Percentiles rank a stretch among this genome's conserved stretches.
Evolutionary conservation across 805 yeast species (phyloP).

Genomic region (Martiniozyma abietophila): DNA sequence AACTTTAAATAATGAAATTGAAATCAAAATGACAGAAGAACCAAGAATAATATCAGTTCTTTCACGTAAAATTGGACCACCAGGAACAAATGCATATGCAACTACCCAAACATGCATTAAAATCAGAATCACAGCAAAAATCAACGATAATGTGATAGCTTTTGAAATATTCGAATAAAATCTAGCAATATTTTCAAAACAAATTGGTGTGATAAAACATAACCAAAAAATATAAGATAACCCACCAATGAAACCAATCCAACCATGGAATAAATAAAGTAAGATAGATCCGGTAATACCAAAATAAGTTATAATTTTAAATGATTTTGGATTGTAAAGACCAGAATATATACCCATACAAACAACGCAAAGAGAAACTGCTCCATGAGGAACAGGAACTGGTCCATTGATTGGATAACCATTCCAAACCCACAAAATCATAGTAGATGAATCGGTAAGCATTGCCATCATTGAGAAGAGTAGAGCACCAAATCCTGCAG

Average conservation of each 20-base stretch:
- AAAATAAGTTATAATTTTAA: conserved; percentile 16
- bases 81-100: conserved; percentile 97
- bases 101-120: conserved; percentile 94
- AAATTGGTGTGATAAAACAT: conserved; percentile 47
- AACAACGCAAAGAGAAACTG: conserved; percentile 51
- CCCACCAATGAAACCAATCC: conserved; percentile 75
- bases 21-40: conserved; percentile 41
- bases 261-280: conserved; percentile 46
- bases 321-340: conserved; percentile 21
- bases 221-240: conserved; percentile 51
- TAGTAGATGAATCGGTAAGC: conserved; percentile 74
- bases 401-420: conserved; percentile 89
- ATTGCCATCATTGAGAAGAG: conserved; percentile 65
- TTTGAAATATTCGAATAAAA: conserved; percentile 42
- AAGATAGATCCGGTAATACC: conserved; percentile 44
- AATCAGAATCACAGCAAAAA: conserved; percentile 43
- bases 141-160: conserved; percentile 39
- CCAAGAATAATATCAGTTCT: conserved; percentile 70
- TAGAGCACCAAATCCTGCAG: conserved; percentile 68
- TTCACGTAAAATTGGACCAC: conserved; percentile 81
- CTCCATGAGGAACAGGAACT: conserved; percentile 77
- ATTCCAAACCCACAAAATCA: conserved; percentile 94
- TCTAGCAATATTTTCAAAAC: conserved; percentile 39
- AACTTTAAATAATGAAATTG: conserved; percentile 36
- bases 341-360: conserved; percentile 47